Percentiles rank a stretch among this genome's conserved stretches.
Evolutionary conservation across 257 asterid species (phyloP).

Genomic region (Osmanthus fragrans): DNA sequence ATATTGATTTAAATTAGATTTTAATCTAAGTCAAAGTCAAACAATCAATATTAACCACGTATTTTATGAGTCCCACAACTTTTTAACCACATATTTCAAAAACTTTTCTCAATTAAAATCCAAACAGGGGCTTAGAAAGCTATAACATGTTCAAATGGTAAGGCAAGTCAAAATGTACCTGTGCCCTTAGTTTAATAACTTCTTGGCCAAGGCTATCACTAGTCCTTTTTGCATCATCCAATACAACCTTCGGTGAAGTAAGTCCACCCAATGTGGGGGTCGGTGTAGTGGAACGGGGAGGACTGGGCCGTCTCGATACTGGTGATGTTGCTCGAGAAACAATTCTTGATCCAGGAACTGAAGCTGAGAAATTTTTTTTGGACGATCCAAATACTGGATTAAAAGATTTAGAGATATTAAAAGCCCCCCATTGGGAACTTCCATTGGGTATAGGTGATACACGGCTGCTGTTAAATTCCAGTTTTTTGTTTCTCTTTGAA

Average conservation of each 20-base stretch:
- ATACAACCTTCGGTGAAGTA: slow-evolving; percentile 68
- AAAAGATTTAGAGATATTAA: slow-evolving; percentile 73
- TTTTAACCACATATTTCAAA: too few species aligned
- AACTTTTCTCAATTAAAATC: too few species aligned
- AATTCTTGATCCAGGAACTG: slow-evolving; percentile 97
- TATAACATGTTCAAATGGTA: not conserved
- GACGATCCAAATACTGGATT: slow-evolving; percentile 92
- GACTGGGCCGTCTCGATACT: slow-evolving; percentile 83
- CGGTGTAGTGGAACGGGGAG: slow-evolving; percentile 98
- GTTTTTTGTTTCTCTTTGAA: slow-evolving; percentile 79
- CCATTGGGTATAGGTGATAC: slow-evolving; percentile 94
- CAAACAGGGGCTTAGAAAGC: too few species aligned
- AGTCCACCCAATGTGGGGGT: slow-evolving; percentile 97
- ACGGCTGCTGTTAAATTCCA: slow-evolving; percentile 83
- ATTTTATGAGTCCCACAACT: too few species aligned
- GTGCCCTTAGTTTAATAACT: slow-evolving; percentile 76
- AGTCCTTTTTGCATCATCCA: slow-evolving; percentile 65
- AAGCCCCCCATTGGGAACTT: slow-evolving; percentile 82
- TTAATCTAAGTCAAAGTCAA: too few species aligned
- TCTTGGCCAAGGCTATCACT: slow-evolving; percentile 77
- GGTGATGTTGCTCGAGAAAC: slow-evolving; percentile 99
- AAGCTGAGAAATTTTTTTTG: slow-evolving; percentile 87
- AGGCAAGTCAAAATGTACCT: slow-evolving; percentile 48
- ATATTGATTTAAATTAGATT: too few species aligned
- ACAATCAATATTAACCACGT: too few species aligned